Conservation (phyloP, 2,329 filamentous ascomycete genomes). For the Aureobasidium uvarum region DNA sequence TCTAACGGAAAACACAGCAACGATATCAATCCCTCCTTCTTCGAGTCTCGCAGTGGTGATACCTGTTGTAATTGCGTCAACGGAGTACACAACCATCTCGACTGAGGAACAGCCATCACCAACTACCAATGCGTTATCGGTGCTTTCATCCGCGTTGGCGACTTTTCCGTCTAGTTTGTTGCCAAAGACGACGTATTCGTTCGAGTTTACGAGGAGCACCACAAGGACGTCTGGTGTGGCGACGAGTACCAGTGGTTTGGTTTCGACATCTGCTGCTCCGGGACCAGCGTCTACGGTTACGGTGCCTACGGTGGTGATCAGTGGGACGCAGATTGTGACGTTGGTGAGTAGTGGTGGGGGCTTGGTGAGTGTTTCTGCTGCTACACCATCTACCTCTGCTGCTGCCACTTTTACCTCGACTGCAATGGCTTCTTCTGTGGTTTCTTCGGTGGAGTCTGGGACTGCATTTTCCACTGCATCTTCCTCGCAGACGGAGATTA, state of each 20-base stretch:
- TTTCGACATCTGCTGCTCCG: too few species aligned
- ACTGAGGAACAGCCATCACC: neutral
- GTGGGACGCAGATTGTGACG: neutral
- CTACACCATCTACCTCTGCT: too few species aligned
- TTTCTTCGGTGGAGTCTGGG: neutral
- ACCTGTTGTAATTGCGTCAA: constrained; percentile 26
- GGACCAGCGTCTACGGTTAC: neutral
- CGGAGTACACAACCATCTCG: constrained; percentile 27
- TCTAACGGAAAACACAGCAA: constrained; percentile 15
- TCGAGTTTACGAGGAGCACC: neutral
- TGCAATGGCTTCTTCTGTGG: neutral
- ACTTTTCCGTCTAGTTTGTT: constrained; percentile 21
- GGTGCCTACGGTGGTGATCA: neutral
- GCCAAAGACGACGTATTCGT: neutral
- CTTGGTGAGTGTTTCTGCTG: neutral
- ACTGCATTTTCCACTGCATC: neutral
- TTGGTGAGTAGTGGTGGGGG: neutral
- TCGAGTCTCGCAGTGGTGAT: constrained; percentile 28
- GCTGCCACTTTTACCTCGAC: neutral
- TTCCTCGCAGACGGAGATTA: neutral
- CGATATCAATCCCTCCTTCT: constrained; percentile 26
- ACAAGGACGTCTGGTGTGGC: neutral
- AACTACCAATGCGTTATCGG: constrained; percentile 28
- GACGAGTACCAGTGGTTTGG: too few species aligned
- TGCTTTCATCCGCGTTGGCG: constrained; percentile 27